Conservation (phyloP, 1,139 yeast species). For the Diutina siamensis region DNA sequence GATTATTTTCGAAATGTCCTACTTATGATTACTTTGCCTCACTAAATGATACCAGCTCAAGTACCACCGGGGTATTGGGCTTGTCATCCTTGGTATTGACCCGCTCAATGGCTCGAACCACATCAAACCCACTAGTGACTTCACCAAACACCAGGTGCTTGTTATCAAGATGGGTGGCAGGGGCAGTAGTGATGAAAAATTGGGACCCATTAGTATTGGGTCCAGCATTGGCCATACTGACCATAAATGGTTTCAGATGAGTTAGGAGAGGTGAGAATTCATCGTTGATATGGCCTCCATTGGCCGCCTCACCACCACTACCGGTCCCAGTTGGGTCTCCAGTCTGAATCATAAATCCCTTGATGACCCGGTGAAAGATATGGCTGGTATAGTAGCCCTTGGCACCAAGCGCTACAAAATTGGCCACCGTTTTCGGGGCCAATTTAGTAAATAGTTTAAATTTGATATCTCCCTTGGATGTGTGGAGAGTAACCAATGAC, state of each 20-base stretch:
- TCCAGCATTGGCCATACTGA: constrained; percentile 30
- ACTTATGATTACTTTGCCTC: too few species aligned
- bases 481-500: constrained; percentile 21
- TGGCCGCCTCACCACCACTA: not conserved
- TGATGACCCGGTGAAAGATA: constrained; percentile 13
- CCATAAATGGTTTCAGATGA: not conserved
- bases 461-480: constrained; percentile 35
- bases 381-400: constrained; percentile 28
- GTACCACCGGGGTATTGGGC: not conserved
- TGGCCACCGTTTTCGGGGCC: constrained; percentile 34
- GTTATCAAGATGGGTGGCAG: constrained; percentile 30
- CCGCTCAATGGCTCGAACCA: constrained; percentile 3
- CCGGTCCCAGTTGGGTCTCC: not conserved
- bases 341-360: constrained; percentile 1
- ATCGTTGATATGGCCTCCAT: not conserved
- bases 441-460: constrained; percentile 22
- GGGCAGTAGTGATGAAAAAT: constrained; percentile 24
- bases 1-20: too few species aligned
- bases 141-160: constrained; percentile 48
- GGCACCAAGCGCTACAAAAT: constrained; percentile 25
- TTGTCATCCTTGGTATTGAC: not conserved
- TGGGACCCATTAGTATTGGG: constrained; percentile 32
- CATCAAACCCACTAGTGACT: constrained; percentile 26
- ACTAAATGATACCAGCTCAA: not conserved
- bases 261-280: not conserved